Conservation (phyloP, 2,329 filamentous ascomycete genomes). For the Ceratocystis alfenasii region DNA sequence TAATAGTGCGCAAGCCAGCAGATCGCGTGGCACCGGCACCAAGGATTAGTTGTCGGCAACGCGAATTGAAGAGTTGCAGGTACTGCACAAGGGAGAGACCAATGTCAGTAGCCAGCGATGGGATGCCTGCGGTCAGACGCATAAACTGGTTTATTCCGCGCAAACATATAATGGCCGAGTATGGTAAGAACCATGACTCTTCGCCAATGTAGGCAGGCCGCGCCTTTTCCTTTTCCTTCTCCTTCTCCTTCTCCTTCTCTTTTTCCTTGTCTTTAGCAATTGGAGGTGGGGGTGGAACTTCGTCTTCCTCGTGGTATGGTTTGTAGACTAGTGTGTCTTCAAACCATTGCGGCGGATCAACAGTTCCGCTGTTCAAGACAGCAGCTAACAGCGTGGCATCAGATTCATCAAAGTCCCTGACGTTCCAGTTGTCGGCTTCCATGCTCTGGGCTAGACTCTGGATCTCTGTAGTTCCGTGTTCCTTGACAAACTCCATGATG, state of each 20-base stretch:
- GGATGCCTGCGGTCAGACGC: slow-evolving; percentile 70
- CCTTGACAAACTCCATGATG: slow-evolving; percentile 67
- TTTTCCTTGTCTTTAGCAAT: slow-evolving; percentile 43
- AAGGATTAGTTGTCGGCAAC: slow-evolving; percentile 90
- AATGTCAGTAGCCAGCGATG: slow-evolving; percentile 78
- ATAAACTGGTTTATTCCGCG: slow-evolving; percentile 72
- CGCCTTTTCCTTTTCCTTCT: slow-evolving; percentile 48
- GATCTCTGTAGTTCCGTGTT: slow-evolving; percentile 58
- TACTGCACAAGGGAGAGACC: slow-evolving; percentile 70
- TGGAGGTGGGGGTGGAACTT: slow-evolving; percentile 29
- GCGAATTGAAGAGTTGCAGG: slow-evolving; percentile 86
- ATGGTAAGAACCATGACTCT: slow-evolving; percentile 74
- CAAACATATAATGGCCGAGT: slow-evolving; percentile 70
- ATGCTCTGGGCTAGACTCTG: slow-evolving; percentile 64
- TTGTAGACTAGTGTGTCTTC: slow-evolving; percentile 49
- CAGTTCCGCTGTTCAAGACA: slow-evolving; percentile 58
- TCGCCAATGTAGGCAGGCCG: slow-evolving; percentile 68
- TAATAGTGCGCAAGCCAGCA: slow-evolving; percentile 90
- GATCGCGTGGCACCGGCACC: slow-evolving; percentile 83
- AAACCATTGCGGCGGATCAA: slow-evolving; percentile 56
- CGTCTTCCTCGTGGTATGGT: slow-evolving; percentile 31
- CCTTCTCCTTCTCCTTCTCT: slow-evolving; percentile 49
- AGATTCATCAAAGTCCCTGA: slow-evolving; percentile 58
- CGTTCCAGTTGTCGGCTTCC: slow-evolving; percentile 70
- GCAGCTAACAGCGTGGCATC: slow-evolving; percentile 49